Percentiles rank a stretch among this genome's conserved stretches.
Evolutionary conservation across 2,329 filamentous ascomycete species (phyloP).

Genomic region (Talaromyces piceae): DNA sequence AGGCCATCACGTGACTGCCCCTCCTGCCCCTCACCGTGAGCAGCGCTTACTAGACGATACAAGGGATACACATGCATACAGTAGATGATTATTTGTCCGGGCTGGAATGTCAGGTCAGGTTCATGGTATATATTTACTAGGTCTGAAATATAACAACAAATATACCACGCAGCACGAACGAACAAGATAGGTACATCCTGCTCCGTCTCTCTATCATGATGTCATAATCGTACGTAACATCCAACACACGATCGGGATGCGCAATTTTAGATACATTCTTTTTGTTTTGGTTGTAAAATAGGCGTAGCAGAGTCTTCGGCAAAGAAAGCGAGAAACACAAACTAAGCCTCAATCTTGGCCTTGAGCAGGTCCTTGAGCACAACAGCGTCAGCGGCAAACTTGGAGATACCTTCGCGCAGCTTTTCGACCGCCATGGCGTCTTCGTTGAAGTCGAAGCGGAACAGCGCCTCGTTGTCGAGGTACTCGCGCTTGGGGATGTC

Average conservation of each 20-base stretch:
- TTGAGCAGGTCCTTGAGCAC: conserved; percentile 89
- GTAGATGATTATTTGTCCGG: not conserved
- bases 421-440: conserved; percentile 99
- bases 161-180: no score
- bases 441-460: conserved; percentile 99
- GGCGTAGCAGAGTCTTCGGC: no score
- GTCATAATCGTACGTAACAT: conserved; percentile 1
- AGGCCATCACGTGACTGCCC: not conserved
- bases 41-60: not conserved
- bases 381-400: conserved; percentile 92
- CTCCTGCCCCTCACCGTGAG: not conserved
- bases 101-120: not conserved
- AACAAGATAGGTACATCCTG: not conserved
- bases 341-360: conserved; percentile 63
- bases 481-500: conserved; percentile 84
- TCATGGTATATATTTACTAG: not conserved
- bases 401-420: conserved; percentile 98
- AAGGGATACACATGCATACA: not conserved
- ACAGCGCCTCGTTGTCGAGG: conserved; percentile 78
- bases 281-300: not conserved
- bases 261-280: not conserved
- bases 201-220: conserved; percentile 2
- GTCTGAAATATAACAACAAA: not conserved
- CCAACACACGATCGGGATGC: not conserved
- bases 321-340: conserved; percentile 7